Percentiles rank a stretch among this genome's conserved stretches.
Conservation (phyloP, 2,329 filamentous ascomycete species). For the Parascedosporium putredinis region DNA sequence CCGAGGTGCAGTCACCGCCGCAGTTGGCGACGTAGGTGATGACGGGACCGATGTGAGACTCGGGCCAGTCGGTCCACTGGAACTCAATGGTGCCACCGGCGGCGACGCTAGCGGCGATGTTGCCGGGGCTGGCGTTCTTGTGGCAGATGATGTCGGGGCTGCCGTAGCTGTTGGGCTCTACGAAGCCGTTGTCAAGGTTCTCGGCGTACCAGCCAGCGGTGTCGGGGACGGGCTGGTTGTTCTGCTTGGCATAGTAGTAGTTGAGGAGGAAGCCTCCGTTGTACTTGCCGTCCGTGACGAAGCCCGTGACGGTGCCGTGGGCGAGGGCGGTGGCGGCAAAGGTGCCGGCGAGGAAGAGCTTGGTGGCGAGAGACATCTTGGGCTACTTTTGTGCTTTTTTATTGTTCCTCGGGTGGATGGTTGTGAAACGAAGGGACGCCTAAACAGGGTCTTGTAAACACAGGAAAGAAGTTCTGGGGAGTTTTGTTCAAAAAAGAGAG, state of each 20-base stretch:
- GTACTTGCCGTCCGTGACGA: conserved; percentile 11
- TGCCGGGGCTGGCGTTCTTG: conserved; percentile 26
- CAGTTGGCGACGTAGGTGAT: conserved; percentile 54
- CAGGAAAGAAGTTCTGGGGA: not conserved
- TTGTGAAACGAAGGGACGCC: not conserved
- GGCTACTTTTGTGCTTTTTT: no score
- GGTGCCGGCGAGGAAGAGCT: conserved; percentile 2
- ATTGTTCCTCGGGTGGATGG: no score
- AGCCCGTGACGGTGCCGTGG: conserved; percentile 10
- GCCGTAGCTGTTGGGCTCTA: conserved; percentile 28
- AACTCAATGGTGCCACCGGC: conserved; percentile 30
- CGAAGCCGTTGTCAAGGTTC: conserved; percentile 40
- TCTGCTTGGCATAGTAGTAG: conserved; percentile 14
- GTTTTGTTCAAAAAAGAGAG: not conserved
- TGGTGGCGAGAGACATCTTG: conserved; percentile 3
- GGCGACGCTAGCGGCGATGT: conserved; percentile 24
- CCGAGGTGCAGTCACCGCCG: conserved; percentile 42
- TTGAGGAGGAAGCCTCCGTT: conserved; percentile 14
- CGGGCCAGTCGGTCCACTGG: conserved; percentile 32
- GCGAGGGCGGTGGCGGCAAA: conserved; percentile 7
- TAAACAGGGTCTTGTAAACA: not conserved
- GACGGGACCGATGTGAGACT: conserved; percentile 40
- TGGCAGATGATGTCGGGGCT: conserved; percentile 36
- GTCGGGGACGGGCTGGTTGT: conserved; percentile 12
- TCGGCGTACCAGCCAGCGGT: conserved; percentile 28